Base-by-base conservation (phyloP, 371 early-diverging fungal species). In the Haplosporangium sp. region DNA sequence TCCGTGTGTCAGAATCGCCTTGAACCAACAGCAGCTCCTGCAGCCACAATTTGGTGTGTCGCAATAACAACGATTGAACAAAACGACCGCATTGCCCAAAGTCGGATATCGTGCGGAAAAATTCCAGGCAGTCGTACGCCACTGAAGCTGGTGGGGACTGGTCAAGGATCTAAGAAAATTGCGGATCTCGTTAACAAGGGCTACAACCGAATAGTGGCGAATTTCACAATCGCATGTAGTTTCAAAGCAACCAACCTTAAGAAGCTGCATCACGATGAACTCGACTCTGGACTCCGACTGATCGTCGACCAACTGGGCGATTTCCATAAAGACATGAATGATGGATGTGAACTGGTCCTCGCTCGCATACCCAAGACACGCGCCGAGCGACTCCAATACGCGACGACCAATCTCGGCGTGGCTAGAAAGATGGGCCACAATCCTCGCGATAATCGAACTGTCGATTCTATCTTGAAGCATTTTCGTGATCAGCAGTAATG, bases 1-100 rank as follows among this genome's bases (percentile, higher is more conserved):
- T 18, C 10, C 80, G 65, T 6, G 73, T 73, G 41, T 79, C 80
- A 3, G 65, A 21, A 5, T 79, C 80, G 0, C 46, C 52, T 46
- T 79, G 80, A 21, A 54, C 40, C 43, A 79, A 23, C 42, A 79
- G 40, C 45, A 79, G 42, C 41, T 79, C 80, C 41, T 69, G 73
- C 1, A 79, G 58, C 80, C 80, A 79, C 6, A 62, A 52, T 5
- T 45, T 20, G 41, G 53, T 69, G 45, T 73, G 64, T 20, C 55
- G 50, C 10, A 79, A 59, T 12, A 79, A 54, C 73, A 68, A 73
- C 0, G 59, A 62, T 45, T 73, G 80, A 5, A 63, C 69, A 20
- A 55, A 65, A 7, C 80, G 69, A 45, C 80, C 80, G 21, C 80
- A 79, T 23, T 79, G 80, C 5, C 69, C 69, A 45, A 58, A 79